phyloP scores from a whole-genome alignment of 2,329 filamentous ascomycete genomes.

The Xylaria sp. region DNA sequence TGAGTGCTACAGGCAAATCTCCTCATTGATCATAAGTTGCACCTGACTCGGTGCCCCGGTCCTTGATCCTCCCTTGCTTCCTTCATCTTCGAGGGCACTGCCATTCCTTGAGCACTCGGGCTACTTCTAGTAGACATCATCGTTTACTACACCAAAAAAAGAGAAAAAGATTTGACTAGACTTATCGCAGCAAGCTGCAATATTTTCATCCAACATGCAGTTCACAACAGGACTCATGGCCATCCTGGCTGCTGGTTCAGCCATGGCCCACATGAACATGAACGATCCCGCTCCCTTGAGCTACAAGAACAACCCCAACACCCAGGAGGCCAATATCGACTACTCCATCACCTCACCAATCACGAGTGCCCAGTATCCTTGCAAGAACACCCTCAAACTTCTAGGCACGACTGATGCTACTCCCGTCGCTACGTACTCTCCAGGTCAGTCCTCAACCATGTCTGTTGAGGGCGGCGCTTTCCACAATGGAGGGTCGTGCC shows the following conservation, averaged over 20 bases:
- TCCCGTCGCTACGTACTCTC: slow-evolving; percentile 69
- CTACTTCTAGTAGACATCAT: slow-evolving; percentile 35
- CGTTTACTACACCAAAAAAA: not conserved
- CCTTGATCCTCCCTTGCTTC: slow-evolving; percentile 20
- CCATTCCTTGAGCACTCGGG: slow-evolving; percentile 12
- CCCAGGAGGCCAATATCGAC: slow-evolving; percentile 64
- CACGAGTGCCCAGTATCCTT: slow-evolving; percentile 74
- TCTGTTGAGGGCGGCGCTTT: slow-evolving; percentile 70
- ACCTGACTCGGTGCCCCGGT: not conserved
- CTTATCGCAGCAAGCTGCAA: slow-evolving; percentile 6
- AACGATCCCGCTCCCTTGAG: slow-evolving; percentile 62
- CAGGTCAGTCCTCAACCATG: slow-evolving; percentile 72
- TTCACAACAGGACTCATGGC: slow-evolving; percentile 51
- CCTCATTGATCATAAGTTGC: slow-evolving; percentile 31
- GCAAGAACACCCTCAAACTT: slow-evolving; percentile 72
- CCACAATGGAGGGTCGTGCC: slow-evolving; percentile 80
- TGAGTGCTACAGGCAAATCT: slow-evolving; percentile 24
- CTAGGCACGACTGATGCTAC: slow-evolving; percentile 62
- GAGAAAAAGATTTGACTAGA: not conserved
- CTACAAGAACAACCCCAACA: slow-evolving; percentile 64
- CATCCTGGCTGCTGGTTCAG: slow-evolving; percentile 57
- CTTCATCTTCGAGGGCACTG: slow-evolving; percentile 18
- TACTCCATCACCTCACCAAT: slow-evolving; percentile 80
- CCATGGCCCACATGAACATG: slow-evolving; percentile 69
- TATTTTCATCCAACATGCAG: slow-evolving; percentile 55